Evolutionary conservation across 2,329 filamentous ascomycete genomes (phyloP), one percentile per base, ranked within the genome.

Genomic region (Ascochyta clinopodiicola): DNA sequence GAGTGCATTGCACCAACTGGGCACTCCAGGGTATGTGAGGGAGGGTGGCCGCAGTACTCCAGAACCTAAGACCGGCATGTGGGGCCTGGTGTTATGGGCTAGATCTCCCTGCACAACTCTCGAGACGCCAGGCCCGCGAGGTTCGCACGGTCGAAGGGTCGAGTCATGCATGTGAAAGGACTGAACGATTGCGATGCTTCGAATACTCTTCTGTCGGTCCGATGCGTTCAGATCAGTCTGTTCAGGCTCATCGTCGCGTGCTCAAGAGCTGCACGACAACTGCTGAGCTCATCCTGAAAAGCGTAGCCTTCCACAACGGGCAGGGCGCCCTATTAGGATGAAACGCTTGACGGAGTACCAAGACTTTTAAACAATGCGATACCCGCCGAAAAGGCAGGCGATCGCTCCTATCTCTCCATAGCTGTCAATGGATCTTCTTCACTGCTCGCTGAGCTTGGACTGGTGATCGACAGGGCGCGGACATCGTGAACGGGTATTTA

Each of bases 1-100:
- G 29, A 31, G 24, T 43, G 52, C 47, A 51, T 56, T 34, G 46
- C 24, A 32, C 8, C 29, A 44, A 10, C 45, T 46, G 42, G 52
- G 46, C 40, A 45, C 17, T 45, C 51, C 34, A 49, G 44, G 31
- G 42, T 15, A 38, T 21, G 51, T 49, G 51, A 55, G 51, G 51
- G 38, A 50, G 34, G 45, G 40, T 45, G 44, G 51, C 32, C 38
- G 36, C 45, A 55, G 35, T 29, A 37, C 46, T 50, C 36, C 36
- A 49, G 35, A 31, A 35, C 32, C 29, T 42, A 47, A 44, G 46
- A 47, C 44, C 40, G 46, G 46, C 47, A 51, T 50, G 52, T 56
- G 46, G 46, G 42, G 27, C 52, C 36, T 15, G 42, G n/a, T 21
- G 31, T 42, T 25, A 43, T n/a, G 32, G 43, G 46, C 52, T 46